Percentiles rank a stretch among this genome's conserved stretches.
phyloP scores from a whole-genome alignment of 495 filamentous ascomycete species.

The Aspergillus nidulans region DNA sequence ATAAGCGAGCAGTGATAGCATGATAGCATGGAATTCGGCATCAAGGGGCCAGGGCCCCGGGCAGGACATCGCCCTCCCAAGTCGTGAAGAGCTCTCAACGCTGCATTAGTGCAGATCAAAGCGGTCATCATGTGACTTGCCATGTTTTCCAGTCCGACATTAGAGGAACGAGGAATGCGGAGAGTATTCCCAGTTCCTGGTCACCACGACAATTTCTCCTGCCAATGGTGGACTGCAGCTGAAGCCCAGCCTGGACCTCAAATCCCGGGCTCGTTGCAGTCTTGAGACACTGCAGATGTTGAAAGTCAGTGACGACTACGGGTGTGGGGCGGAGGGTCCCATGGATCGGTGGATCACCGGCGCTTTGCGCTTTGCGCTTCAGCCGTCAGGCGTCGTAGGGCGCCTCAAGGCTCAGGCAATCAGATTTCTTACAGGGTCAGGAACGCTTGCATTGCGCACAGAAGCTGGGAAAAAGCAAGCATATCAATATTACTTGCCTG shows the following conservation, averaged over 20 bases:
- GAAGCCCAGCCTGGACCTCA: not conserved
- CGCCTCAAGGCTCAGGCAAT: slow-evolving; percentile 14
- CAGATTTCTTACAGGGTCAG: slow-evolving; percentile 13
- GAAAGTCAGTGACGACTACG: not conserved
- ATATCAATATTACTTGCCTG: not conserved
- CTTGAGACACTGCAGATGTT: not conserved
- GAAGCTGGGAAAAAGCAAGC: not conserved
- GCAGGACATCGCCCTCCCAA: not conserved
- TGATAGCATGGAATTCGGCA: not conserved
- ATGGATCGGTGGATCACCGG: not conserved
- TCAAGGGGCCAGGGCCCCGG: not conserved
- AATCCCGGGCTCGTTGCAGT: not conserved
- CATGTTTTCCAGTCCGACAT: not conserved
- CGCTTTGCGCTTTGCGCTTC: not conserved
- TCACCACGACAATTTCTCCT: too few relatives aligned
- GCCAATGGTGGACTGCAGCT: not conserved
- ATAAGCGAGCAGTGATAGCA: not conserved
- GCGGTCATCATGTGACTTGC: not conserved
- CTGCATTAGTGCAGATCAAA: slow-evolving; percentile 1
- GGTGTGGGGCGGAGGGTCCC: not conserved
- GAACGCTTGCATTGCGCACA: slow-evolving; percentile 12
- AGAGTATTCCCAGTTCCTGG: too few relatives aligned
- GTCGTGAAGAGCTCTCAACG: not conserved
- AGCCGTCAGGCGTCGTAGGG: not conserved
- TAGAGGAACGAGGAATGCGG: too few relatives aligned